A percentile compares a stretch with the other conserved stretches of the same genome.
Conservation (phyloP, 345 rosid species). For the Gossypium australe region DNA sequence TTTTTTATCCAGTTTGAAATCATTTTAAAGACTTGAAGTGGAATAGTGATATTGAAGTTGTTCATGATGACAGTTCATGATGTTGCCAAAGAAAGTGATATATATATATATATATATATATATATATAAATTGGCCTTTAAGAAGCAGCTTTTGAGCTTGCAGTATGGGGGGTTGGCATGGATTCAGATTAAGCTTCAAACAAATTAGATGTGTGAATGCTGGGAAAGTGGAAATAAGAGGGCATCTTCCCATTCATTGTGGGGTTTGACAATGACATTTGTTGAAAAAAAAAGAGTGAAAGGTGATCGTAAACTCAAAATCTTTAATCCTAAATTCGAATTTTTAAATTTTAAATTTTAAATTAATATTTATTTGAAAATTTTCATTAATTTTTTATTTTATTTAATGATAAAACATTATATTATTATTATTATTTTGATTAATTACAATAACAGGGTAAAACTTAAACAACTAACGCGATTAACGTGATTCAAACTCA, state of each 20-base stretch:
- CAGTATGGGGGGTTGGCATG: neutral
- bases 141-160: neutral
- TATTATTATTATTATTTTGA: too few species aligned
- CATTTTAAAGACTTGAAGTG: neutral
- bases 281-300: too few species aligned
- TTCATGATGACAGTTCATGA: constrained; percentile 9
- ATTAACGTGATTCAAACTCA: too few species aligned
- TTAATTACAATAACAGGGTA: accelerated
- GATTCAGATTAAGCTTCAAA: neutral
- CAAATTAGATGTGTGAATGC: neutral
- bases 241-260: neutral
- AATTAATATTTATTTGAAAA: too few species aligned
- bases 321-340: too few species aligned
- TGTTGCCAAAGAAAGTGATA: neutral
- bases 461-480: accelerated
- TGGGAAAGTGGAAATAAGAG: neutral
- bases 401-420: too few species aligned
- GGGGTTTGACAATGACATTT: neutral
- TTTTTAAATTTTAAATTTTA: too few species aligned
- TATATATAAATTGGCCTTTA: neutral
- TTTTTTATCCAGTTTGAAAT: neutral
- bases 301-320: too few species aligned
- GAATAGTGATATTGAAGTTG: neutral
- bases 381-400: too few species aligned
- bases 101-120: neutral